phyloP scores from a whole-genome alignment of 805 yeast genomes.

The Ogataea pignaliae region DNA sequence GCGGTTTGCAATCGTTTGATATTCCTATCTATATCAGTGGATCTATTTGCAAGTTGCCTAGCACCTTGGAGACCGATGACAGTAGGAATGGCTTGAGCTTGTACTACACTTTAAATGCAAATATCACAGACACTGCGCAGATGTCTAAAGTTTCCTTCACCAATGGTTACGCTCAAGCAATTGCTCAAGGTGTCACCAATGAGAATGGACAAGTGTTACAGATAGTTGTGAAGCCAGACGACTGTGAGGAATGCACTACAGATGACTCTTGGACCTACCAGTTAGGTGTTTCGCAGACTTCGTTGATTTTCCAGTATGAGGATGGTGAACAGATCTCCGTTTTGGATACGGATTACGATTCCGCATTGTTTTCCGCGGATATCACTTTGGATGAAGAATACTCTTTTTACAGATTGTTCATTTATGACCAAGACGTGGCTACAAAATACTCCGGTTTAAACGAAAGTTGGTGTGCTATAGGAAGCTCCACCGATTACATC shows the following conservation, averaged over 20 bases:
- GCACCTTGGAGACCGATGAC: slow-evolving; percentile 6
- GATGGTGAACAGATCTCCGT: slow-evolving; percentile 47
- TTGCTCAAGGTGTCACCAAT: slow-evolving; percentile 9
- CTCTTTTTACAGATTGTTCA: slow-evolving; percentile 34
- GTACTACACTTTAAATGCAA: slow-evolving; percentile 24
- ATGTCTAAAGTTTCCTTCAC: slow-evolving; percentile 16
- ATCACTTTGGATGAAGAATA: slow-evolving; percentile 40
- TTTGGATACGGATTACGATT: slow-evolving; percentile 64
- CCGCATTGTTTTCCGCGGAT: slow-evolving; percentile 46
- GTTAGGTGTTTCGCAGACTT: slow-evolving; percentile 58
- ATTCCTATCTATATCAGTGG: slow-evolving; percentile 47
- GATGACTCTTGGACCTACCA: slow-evolving; percentile 51
- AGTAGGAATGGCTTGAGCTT: slow-evolving; percentile 21
- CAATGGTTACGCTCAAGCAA: slow-evolving; percentile 25
- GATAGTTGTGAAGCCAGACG: slow-evolving; percentile 21
- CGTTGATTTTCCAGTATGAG: slow-evolving; percentile 67
- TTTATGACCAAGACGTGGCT: slow-evolving; percentile 41
- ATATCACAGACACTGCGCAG: slow-evolving; percentile 7
- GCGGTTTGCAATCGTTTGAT: slow-evolving; percentile 42
- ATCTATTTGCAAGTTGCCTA: slow-evolving; percentile 40
- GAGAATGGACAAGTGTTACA: slow-evolving; percentile 13
- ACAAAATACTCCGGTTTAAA: slow-evolving; percentile 37
- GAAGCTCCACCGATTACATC: slow-evolving; percentile 29
- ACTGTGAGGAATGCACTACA: slow-evolving; percentile 15
- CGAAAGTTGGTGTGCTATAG: slow-evolving; percentile 69